Evolutionary conservation across 345 rosid species (phyloP).

Genomic region (Boechera divaricarpa): DNA sequence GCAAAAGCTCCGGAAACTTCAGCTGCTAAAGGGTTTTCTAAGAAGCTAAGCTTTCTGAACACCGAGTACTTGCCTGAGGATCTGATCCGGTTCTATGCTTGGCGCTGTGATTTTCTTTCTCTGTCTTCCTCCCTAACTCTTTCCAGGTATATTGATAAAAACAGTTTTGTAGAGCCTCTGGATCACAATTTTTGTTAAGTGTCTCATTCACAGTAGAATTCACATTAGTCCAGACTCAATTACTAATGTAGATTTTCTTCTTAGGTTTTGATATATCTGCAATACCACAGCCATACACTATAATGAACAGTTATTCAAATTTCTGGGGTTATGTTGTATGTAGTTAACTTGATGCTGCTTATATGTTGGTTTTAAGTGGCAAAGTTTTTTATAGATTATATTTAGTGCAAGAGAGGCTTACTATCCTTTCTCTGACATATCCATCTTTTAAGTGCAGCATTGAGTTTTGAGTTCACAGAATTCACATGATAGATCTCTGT

Average conservation of each 20-base stretch:
- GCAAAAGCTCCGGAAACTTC: slow-evolving; percentile 76
- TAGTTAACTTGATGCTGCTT: slow-evolving; percentile 12
- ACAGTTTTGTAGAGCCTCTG: not conserved
- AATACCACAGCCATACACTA: slow-evolving; percentile 12
- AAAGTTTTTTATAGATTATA: not conserved
- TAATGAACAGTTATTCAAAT: not conserved
- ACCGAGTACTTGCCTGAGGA: slow-evolving; percentile 97
- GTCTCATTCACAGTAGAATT: not conserved
- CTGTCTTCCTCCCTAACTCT: slow-evolving; percentile 74
- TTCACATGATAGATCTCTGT: slow-evolving; percentile 44
- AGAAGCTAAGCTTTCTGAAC: slow-evolving; percentile 72
- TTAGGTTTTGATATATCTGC: slow-evolving; percentile 1
- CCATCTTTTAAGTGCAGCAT: slow-evolving; percentile 53
- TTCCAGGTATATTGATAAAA: slow-evolving; percentile 56
- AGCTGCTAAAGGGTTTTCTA: slow-evolving; percentile 59
- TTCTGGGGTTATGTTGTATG: not conserved
- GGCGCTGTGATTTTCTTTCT: slow-evolving; percentile 84
- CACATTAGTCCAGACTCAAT: not conserved
- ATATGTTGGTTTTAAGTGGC: not conserved
- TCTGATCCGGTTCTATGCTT: slow-evolving; percentile 83
- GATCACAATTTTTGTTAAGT: slow-evolving; percentile 10
- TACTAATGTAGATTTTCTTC: not conserved
- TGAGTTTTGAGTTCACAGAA: too few species aligned
- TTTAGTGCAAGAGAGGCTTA: slow-evolving; percentile 12
- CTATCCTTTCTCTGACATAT: slow-evolving; percentile 20